These are phyloP conservation scores for Diphasiastrum complanatum DNA, from an alignment of 83 land plant species.

Conservation along the genomic window DNA sequence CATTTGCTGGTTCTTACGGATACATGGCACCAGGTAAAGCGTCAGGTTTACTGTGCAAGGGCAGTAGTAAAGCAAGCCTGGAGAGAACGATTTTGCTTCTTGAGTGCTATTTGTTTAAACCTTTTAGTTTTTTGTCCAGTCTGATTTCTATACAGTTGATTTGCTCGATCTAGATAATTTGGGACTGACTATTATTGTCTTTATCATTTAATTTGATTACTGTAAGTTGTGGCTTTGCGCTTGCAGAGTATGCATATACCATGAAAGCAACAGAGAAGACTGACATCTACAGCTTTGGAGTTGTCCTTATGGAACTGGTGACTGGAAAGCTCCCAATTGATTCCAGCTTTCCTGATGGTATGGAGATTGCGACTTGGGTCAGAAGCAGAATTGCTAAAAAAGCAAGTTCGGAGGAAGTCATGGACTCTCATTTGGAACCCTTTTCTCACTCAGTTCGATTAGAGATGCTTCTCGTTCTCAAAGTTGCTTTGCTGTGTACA, in stretches of 20 bases:
- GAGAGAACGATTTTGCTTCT: not conserved
- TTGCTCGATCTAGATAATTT: not conserved
- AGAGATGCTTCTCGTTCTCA: constrained; percentile 12
- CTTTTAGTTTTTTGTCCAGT: not conserved
- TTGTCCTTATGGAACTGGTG: no score
- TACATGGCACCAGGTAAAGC: constrained; percentile 11
- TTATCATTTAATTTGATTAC: not conserved
- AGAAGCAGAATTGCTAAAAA: not conserved
- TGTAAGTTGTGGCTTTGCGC: no score
- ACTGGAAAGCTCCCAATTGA: constrained; percentile 12
- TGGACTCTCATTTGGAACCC: not conserved
- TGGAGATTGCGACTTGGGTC: constrained; percentile 12
- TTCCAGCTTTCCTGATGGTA: constrained; percentile 8
- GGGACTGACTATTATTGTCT: constrained; percentile 12
- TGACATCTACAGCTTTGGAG: no score
- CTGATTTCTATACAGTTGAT: not conserved
- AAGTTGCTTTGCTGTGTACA: no score
- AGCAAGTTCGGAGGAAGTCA: constrained; percentile 1
- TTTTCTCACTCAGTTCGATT: not conserved
- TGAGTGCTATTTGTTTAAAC: not conserved
- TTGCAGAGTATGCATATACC: no score
- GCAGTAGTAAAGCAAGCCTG: not conserved
- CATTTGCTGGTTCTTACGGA: constrained; percentile 12
- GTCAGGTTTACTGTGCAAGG: no score
- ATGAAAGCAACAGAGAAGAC: no score